Base-by-base conservation (phyloP, 345 rosid species). In the Citrus unshiu region DNA sequence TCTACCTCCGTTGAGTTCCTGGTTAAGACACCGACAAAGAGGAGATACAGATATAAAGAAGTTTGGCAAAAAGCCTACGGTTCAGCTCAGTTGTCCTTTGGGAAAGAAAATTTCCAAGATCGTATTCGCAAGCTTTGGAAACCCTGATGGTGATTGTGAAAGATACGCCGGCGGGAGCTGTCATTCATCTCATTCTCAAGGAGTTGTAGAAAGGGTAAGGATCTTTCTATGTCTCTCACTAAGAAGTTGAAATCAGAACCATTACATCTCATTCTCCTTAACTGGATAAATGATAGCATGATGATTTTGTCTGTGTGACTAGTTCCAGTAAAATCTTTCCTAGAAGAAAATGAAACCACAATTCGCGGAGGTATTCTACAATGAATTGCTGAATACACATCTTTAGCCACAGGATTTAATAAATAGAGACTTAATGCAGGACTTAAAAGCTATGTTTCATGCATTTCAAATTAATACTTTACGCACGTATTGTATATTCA, bases 81-180 rank as follows among this genome's bases (percentile, higher is more conserved):
- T 78, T 16, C 74, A 68, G 70, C 81, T 80, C 18, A 56, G 21
- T 7, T 83, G 88, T 76, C 80, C 84, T 18, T 66, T 19, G 2
- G 81, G 82, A 68, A 78, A 32, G 59, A 78, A 68, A 24, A 83
- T 83, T 51, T 78, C 85, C n/a, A 78, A 71, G 21, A 76, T 83
- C 24, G 32, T 80, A 25, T 85, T 83, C 65, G 68, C 84, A 72
- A 80, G 86, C 81, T 83, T 75, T 68, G 82, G 84, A 64, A 83
- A 54, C 49, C 78, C 88, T 16, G 35, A 4, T 9, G 84, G 81
- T 74, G 62, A 82, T n/a, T 74, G 81, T 74, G 58, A 61, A 68
- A 74, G 62, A 39, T 69, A 78, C 39, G 73, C 75, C 27, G 70
- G 30, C 1, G 81, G 84, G 40, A 77, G 84, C 78, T 81, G 79